A percentile compares a stretch with the other conserved stretches of the same genome.
These are phyloP conservation scores for Leishmania turanica DNA, from an alignment of 208 protist species.

Conservation along the genomic window DNA sequence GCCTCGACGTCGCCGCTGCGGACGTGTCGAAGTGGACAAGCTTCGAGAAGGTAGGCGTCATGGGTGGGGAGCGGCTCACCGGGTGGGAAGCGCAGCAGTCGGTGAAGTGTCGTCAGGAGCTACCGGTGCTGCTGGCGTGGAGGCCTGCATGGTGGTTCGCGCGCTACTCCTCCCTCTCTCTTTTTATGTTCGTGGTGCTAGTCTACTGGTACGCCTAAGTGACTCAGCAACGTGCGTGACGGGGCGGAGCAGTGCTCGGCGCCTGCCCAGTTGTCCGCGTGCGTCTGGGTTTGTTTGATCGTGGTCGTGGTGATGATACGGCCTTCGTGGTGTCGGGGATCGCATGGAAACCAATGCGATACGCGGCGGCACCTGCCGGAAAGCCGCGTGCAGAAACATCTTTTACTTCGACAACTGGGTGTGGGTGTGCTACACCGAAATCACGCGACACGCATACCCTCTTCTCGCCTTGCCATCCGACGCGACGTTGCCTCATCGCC, in stretches of 20 bases:
- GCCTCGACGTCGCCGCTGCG: constrained; percentile 1
- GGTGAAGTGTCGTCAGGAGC: constrained; percentile 8
- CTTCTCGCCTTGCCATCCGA: not conserved
- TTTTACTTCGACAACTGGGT: not conserved
- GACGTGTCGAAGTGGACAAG: constrained; percentile 5
- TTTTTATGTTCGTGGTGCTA: constrained; percentile 16
- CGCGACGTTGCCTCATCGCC: not conserved
- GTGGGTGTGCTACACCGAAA: not conserved
- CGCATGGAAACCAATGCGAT: not conserved
- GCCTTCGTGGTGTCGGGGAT: not conserved
- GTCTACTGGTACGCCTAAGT: constrained; percentile 5
- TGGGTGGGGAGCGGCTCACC: constrained; percentile 18
- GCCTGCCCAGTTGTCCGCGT: not conserved
- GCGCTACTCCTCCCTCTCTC: constrained; percentile 39
- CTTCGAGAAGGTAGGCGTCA: constrained; percentile 15
- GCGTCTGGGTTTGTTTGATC: constrained; percentile 1
- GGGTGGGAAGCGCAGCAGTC: constrained; percentile 12
- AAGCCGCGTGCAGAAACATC: not conserved
- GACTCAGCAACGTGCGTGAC: not conserved
- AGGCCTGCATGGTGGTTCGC: constrained; percentile 45
- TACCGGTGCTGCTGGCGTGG: constrained; percentile 42
- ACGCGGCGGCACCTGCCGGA: not conserved
- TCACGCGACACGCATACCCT: not conserved
- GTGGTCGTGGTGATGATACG: not conserved
- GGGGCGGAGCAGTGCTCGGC: not conserved